Base-by-base conservation (phyloP, 192 early-diverging fungal genomes). In the Podila minutissima region DNA sequence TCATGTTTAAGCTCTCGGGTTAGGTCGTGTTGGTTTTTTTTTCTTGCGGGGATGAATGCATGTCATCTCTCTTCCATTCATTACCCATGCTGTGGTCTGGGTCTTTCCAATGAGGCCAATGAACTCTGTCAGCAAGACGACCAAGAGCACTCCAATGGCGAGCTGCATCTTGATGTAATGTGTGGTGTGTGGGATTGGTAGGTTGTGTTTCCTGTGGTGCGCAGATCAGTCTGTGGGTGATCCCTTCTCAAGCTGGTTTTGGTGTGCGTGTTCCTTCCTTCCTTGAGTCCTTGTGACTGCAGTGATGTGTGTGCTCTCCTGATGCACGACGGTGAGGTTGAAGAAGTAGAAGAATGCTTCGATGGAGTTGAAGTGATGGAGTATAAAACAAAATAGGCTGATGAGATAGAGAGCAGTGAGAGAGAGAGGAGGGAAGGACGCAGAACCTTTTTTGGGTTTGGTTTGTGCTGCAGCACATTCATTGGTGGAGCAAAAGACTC, bases 121-220 rank as follows among this genome's bases (percentile, higher is more conserved):
- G 13, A 84, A 67, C 66, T 89, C 90, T 62, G 93, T 89, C 48
- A 89, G 60, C 28, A 90, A 74, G 66, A 92, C 93, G 32, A 94
- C 77, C 57, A 90, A 64, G 29, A 92, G 82, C 57, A 94, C 86
- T 35, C 75, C 62, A 50, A 90, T 61, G 2, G 87, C 84, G 63
- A 93, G 82, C 62, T 83, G 84, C 84, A 89, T 88, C 53, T 55
- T 55, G 41, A 15, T 12, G 41, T 17, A 17, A 11, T 2, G 41
- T 37, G 15, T 41, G 41, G 0, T 46, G 41, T 46, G 41, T 46
- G 3, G 15, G 41, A 0, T 46, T 46, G 38, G 38, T 41, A 46
- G 41, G 41, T 15, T 17, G 12, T 46, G 41, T 46, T 46, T 46
- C 41, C 41, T 15, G 41, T 8, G 15, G 15, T 12, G 41, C 15